A percentile compares a stretch with the other conserved stretches of the same genome.
Evolutionary conservation across 78 protist genomes (phyloP).

Genomic region (Andalucia godoyi): DNA sequence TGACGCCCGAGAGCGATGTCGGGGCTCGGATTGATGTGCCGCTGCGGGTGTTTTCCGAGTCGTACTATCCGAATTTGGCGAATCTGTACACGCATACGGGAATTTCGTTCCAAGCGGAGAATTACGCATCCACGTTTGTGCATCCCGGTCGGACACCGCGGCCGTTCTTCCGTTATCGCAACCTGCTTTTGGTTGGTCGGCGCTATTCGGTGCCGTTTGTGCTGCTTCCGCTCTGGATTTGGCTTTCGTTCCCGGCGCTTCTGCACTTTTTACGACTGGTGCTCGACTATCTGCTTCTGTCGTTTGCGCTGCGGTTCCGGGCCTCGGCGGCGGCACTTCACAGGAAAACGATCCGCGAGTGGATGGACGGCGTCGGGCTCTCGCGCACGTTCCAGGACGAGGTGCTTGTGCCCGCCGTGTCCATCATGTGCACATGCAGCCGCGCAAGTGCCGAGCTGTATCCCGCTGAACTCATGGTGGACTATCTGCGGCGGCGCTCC

Average conservation of each 20-base stretch:
- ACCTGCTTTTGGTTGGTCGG: neutral
- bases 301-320: too few species aligned
- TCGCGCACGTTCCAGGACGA: neutral
- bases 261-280: neutral
- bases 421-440: constrained; percentile 3
- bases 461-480: neutral
- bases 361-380: neutral
- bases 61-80: neutral
- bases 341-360: neutral
- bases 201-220: too few species aligned
- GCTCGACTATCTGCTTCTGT: neutral
- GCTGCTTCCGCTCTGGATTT: neutral
- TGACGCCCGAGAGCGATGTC: too few species aligned
- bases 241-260: neutral
- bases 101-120: neutral
- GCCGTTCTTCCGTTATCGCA: neutral
- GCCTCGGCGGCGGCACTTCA: neutral
- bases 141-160: neutral
- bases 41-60: constrained; percentile 4
- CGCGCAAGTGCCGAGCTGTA: neutral
- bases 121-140: neutral
- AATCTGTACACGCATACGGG: neutral
- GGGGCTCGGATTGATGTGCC: constrained; percentile 6
- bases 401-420: neutral
- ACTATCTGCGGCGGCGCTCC: constrained; percentile 2